Conservation (phyloP, 2,329 filamentous ascomycete species). For the Phyllosticta citrichinensis region DNA sequence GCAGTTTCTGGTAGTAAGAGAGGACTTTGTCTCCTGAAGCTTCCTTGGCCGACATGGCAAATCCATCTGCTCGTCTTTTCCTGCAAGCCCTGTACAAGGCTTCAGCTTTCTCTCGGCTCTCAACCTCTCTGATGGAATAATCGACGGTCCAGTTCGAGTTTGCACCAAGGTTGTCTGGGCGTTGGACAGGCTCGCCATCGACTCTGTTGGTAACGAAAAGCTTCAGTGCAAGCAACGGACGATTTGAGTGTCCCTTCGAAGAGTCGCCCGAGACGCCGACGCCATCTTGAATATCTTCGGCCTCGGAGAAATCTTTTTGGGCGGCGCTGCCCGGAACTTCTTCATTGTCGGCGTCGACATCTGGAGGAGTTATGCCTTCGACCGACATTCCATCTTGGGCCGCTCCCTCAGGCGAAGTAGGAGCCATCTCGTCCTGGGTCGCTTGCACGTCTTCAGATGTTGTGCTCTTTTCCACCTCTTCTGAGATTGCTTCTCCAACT, state of each 20-base stretch:
- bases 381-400: constrained; percentile 11
- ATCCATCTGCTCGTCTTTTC: constrained; percentile 30
- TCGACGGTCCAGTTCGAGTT: constrained; percentile 60
- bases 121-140: constrained; percentile 38
- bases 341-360: neutral
- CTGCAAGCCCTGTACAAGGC: constrained; percentile 27
- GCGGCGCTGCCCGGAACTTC: neutral
- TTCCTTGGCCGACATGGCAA: constrained; percentile 17
- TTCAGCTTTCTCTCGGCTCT: neutral
- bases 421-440: neutral
- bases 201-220: constrained; percentile 64
- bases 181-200: constrained; percentile 52
- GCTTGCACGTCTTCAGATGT: neutral
- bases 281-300: neutral
- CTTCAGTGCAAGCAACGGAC: constrained; percentile 49
- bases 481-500: neutral
- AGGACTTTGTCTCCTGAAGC: constrained; percentile 15
- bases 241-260: neutral
- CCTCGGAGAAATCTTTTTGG: neutral
- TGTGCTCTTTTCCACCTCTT: neutral
- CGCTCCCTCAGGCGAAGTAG: neutral
- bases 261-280: neutral
- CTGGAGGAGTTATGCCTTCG: constrained; percentile 16
- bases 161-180: constrained; percentile 43
- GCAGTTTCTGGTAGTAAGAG: constrained; percentile 33